Conservation (phyloP, 208 protist genomes). For the Balamuthia mandrillaris region DNA sequence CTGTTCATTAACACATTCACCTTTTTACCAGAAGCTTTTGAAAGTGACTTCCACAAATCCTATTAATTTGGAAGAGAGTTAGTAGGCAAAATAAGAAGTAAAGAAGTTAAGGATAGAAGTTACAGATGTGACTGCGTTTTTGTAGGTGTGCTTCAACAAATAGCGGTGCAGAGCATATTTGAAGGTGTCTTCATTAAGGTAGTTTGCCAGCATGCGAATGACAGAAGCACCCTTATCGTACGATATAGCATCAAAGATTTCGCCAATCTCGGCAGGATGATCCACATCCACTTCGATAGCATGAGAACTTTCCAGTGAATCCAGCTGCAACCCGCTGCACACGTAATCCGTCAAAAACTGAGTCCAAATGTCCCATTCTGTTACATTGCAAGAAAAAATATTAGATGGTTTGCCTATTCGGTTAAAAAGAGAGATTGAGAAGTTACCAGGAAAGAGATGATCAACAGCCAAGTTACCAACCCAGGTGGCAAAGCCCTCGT, state of each 20-base stretch:
- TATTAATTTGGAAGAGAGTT: too few relatives aligned
- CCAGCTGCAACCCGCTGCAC: slow-evolving; percentile 77
- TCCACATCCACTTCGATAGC: slow-evolving; percentile 91
- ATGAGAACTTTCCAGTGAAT: slow-evolving; percentile 89
- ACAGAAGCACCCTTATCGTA: slow-evolving; percentile 88
- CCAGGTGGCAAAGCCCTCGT: slow-evolving; percentile 57
- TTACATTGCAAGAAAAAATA: not conserved
- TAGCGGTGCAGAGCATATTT: slow-evolving; percentile 80
- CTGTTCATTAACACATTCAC: not conserved
- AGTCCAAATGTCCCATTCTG: slow-evolving; percentile 65
- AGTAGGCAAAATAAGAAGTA: too few relatives aligned
- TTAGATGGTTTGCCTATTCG: not conserved
- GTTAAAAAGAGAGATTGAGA: not conserved
- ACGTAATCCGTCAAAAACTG: slow-evolving; percentile 74
- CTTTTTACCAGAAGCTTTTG: not conserved
- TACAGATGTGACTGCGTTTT: slow-evolving; percentile 85
- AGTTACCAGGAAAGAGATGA: slow-evolving; percentile 31
- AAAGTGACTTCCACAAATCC: slow-evolving; percentile 7
- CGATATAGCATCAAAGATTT: slow-evolving; percentile 96
- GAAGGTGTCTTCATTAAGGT: slow-evolving; percentile 80
- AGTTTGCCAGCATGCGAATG: slow-evolving; percentile 85
- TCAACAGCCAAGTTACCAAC: slow-evolving; percentile 51
- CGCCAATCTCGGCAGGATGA: slow-evolving; percentile 85
- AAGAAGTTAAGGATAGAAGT: too few relatives aligned
- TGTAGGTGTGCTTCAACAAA: slow-evolving; percentile 85